These are phyloP conservation scores for Trichophyton schoenleinii DNA, from an alignment of 2,329 filamentous ascomycete genomes.

Conservation along the genomic window DNA sequence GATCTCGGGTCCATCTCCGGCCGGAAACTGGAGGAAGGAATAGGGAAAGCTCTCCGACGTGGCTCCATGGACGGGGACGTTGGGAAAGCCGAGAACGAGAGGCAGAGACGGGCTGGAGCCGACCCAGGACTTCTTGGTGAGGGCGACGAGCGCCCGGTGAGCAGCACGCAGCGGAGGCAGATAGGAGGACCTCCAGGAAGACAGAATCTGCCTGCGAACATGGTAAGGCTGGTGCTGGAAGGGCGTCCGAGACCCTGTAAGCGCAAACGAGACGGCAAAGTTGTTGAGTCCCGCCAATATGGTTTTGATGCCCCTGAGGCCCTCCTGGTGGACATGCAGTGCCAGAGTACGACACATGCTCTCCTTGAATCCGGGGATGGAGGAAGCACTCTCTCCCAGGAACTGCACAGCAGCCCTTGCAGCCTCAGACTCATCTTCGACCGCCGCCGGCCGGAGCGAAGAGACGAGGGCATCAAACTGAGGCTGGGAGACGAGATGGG, in stretches of 20 bases:
- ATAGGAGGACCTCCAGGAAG: conserved; percentile 41
- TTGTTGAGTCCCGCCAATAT: conserved; percentile 44
- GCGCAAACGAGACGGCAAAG: conserved; percentile 42
- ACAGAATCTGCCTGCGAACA: conserved; percentile 42
- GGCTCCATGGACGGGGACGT: conserved; percentile 40
- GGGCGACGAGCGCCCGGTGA: conserved; percentile 36
- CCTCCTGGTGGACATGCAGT: conserved; percentile 37
- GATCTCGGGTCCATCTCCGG: conserved; percentile 41
- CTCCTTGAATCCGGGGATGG: conserved; percentile 39
- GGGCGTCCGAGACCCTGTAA: conserved; percentile 45
- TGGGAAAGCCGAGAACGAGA: conserved; percentile 41
- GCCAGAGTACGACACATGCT: conserved; percentile 38
- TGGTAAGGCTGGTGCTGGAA: conserved; percentile 43
- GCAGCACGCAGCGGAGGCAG: conserved; percentile 41
- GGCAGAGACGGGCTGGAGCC: conserved; percentile 39
- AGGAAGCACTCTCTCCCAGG: conserved; percentile 37
- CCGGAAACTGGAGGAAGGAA: conserved; percentile 46
- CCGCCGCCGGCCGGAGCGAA: conserved; percentile 11
- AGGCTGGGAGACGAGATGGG: conserved; percentile 24
- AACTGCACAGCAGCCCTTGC: conserved; percentile 32
- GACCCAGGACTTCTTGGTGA: conserved; percentile 43
- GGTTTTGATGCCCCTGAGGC: conserved; percentile 38
- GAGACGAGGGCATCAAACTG: conserved; percentile 13
- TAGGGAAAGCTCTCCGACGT: conserved; percentile 41
- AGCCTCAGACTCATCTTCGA: conserved; percentile 22